These are phyloP conservation scores for Thelonectria rubi DNA, from an alignment of 2,329 filamentous ascomycete genomes.

Conservation along the genomic window DNA sequence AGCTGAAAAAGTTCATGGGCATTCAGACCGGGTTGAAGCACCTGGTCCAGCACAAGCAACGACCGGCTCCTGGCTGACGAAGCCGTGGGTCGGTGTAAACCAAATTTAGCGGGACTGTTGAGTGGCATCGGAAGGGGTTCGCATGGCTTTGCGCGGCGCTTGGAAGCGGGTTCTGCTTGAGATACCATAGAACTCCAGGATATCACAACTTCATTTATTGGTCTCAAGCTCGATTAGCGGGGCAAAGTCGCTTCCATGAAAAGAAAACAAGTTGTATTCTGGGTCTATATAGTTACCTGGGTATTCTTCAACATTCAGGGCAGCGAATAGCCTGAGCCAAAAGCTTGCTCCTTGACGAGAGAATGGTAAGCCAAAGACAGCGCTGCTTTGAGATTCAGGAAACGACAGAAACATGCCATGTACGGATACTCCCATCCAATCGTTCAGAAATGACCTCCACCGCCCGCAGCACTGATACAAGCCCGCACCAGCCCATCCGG, in stretches of 20 bases:
- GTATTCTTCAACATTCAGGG: not conserved
- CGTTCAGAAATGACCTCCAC: slow-evolving; percentile 7
- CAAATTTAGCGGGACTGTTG: slow-evolving; percentile 3
- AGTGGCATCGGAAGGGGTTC: slow-evolving; percentile 20
- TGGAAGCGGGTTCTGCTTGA: slow-evolving; percentile 35
- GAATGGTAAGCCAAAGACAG: not conserved
- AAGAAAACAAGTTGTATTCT: not conserved
- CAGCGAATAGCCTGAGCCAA: not conserved
- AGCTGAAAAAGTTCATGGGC: slow-evolving; percentile 56
- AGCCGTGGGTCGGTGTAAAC: not conserved
- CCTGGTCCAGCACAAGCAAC: slow-evolving; percentile 52
- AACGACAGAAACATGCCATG: not conserved
- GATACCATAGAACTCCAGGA: slow-evolving; percentile 42
- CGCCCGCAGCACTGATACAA: not conserved
- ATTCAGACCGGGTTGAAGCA: slow-evolving; percentile 56
- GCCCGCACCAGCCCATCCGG: no score
- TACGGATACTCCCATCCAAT: slow-evolving; percentile 6
- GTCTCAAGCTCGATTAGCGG: not conserved
- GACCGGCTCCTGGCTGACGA: slow-evolving; percentile 45
- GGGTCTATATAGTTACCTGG: not conserved
- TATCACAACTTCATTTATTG: slow-evolving; percentile 28
- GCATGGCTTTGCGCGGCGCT: slow-evolving; percentile 41
- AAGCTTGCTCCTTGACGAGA: not conserved
- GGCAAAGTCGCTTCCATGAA: not conserved
- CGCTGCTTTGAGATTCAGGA: not conserved